Evolutionary conservation across 805 yeast species (phyloP), one percentile per base, ranked within the genome.

Genomic region (Starmerella geochares): DNA sequence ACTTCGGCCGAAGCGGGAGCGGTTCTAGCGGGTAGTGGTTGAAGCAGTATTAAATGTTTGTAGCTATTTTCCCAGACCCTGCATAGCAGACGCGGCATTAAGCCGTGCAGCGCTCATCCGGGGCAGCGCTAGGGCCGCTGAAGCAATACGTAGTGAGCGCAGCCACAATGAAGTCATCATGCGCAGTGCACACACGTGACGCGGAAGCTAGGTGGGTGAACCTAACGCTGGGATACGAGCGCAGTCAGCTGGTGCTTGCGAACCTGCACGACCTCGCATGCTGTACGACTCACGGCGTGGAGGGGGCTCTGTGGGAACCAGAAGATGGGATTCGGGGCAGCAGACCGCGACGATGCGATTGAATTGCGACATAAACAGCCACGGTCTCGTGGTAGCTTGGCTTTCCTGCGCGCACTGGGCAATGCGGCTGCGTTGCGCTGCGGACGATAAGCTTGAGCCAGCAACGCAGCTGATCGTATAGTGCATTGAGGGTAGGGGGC

Each of bases 191-290:
- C 29, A 11, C 27, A 37, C 40, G 40, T 37, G 28, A 20, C 28
- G n/a, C 10, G 37, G 23, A 37, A 20, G 17, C n/a, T 14, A 8
- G 25, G 27, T 13, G 27, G 24, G 24, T 20, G 39, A 20, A 5
- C 25, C 16, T 4, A 10, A 37, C 20, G 27, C n/a, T 10, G 28
- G 42, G 28, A 38, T 38, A 38, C 42, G 42, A 38, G 42, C 42
- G 19, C 5, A 14, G 42, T 24, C 28, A 24, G 20, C 42, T 23
- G 40, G 40, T 14, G 17, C 27, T 21, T 37, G 27, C 40, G 17
- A 6, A 23, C 17, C 27, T 37, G 41, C 41, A 37, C 19, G 42
- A 38, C 23, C 42, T 38, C 42, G 42, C 42, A 38, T 38, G 29
- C 29, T 5, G 28, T 38, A 38, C 42, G 42, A 38, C 20, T 33